Base-by-base conservation (phyloP, 176 grass and related monocot genomes). In the Metroxylon sagu region DNA sequence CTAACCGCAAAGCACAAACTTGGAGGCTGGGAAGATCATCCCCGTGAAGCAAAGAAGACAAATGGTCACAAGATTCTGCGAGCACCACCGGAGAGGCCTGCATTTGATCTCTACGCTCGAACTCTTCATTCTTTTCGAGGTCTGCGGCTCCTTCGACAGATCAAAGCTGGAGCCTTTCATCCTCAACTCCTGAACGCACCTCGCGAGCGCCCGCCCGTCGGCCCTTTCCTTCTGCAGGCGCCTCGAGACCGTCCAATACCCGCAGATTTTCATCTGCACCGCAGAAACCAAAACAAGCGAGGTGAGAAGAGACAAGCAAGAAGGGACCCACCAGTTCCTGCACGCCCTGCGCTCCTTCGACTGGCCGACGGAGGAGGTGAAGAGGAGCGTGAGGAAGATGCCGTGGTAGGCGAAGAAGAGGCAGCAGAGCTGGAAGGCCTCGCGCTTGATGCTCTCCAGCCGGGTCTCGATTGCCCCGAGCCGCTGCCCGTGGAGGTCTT, bases 391-490 rank as follows among this genome's bases (percentile, higher is more conserved):
- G 66, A 97, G 70, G 57, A 72, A 88, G 67, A 91, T 75, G 60
- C 71, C 85, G 76, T 98, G 87, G 77, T 92, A 85, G 16, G 84
- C 72, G 65, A 97, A 80, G 85, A 91, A 97, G n/a, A 89, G 75
- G 48, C 84, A 81, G 77, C 78, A 88, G 65, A 91, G 75, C 70
- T 76, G 85, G 84, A 92, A 97, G 6, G 87, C 84, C 60, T 79
- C 93, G 19, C 78, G 78, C 0, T 78, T 82, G 14, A 82, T 70
- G 27, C 72, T 62, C 69, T 81, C 78, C 76, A 84, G 87, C 54
- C 74, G 81, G 18, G 64, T 50, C 70, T 91, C 92, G 50, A 94
- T 70, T 54, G 78, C 78, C 12, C 35, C 61, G 0, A 61, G 51
- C 49, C 43, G 71, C 65, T 59, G 75, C 18, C 70, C 79, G 50